Evolutionary conservation across 2,329 filamentous ascomycete genomes (phyloP), one percentile per base, ranked within the genome.

Genomic region (Talaromyces albobiverticillius): DNA sequence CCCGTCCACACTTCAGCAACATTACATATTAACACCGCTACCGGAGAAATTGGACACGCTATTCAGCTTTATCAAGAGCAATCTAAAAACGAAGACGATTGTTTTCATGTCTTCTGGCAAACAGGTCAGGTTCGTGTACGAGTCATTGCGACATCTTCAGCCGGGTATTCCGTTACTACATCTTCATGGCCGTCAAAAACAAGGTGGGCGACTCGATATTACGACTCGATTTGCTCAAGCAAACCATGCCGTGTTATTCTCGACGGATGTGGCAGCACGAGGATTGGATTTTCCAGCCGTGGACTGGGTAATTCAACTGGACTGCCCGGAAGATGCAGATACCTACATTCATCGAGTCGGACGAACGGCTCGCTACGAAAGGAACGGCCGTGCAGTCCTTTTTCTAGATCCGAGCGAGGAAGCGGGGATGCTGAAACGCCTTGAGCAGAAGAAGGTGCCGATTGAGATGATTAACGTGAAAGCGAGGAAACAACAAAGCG

Each of bases 271-370:
- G 5, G 91, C 95, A 3, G 94, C 94, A 0, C 83, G 94, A 70
- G 94, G 94, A 59, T 82, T 99, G 11, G 94, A 99, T 70, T 97
- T 99, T 67, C 94, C 94, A 0, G 87, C 91, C 3, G 94, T 99
- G 0, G 94, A 99, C 70, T 99, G 94, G 88, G 94, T 99, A 4
- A 90, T 99, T n/a, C 94, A 99, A 68, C 82, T 90, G n/a, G 94
- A 99, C 70, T 95, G 90, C 61, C 94, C 94, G 0, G 94, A 99
- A 71, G 93, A 99, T 69, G 88, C 89, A 3, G 94, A 97, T 65
- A 99, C 94, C 0, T 99, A 99, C 66, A 97, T 99, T 62, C 94
- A 99, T 73, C 85, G 94, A 56, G 93, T 96, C 4, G 94, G 94
- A 1, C 84, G 94, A 26, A 97, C 94, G 16, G 94, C 94, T n/a